Evolutionary conservation across 176 grass and related monocot species (phyloP).

Genomic region (Triticum turgidum): DNA sequence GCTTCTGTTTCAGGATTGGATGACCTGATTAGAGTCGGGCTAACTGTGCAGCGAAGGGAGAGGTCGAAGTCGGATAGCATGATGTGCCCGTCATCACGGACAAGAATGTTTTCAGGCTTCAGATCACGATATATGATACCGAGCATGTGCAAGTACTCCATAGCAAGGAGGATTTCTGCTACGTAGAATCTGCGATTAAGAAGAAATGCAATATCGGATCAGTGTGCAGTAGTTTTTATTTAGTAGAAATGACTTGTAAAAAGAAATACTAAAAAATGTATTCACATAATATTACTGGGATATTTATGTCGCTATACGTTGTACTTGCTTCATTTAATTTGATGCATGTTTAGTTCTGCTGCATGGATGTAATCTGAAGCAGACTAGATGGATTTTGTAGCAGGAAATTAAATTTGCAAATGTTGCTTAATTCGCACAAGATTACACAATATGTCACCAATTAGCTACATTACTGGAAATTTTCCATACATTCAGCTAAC

Average conservation of each 20-base stretch:
- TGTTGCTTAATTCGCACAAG: neutral
- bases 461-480: neutral
- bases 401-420: neutral
- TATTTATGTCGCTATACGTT: neutral
- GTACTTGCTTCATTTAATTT: neutral
- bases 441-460: neutral
- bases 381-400: neutral
- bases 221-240: neutral
- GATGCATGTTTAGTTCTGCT: neutral
- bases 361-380: neutral
- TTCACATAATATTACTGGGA: neutral
- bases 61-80: constrained; percentile 89
- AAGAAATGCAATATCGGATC: constrained; percentile 18
- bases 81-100: constrained; percentile 91
- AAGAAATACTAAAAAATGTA: neutral
- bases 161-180: constrained; percentile 79
- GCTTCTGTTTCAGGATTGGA: constrained; percentile 55
- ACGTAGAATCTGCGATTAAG: constrained; percentile 74
- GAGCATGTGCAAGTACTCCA: constrained; percentile 94
- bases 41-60: constrained; percentile 70
- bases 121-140: constrained; percentile 91
- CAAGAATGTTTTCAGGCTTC: constrained; percentile 89
- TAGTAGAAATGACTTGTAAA: constrained; percentile 15
- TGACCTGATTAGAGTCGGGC: constrained; percentile 61
- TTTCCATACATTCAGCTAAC: neutral